phyloP scores from a whole-genome alignment of 2,329 filamentous ascomycete species.

The Zymoseptoria crescenta region DNA sequence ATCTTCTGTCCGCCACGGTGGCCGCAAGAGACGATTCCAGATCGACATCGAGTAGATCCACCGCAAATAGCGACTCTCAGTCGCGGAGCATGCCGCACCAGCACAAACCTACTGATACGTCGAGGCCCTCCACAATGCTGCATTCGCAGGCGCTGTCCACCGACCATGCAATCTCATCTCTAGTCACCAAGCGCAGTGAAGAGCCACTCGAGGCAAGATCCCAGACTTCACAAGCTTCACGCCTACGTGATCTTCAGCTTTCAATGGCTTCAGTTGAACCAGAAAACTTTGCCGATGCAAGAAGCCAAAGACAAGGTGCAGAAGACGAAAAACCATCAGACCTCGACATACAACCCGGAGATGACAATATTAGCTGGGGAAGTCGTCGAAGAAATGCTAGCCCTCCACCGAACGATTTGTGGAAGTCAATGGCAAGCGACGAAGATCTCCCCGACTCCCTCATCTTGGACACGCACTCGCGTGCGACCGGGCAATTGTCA shows the following conservation, averaged over 20 bases:
- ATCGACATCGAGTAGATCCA: slow-evolving; percentile 9
- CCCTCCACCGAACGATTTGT: slow-evolving; percentile 22
- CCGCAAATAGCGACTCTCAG: background rate
- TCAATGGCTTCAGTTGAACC: slow-evolving; percentile 23
- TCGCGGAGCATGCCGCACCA: background rate
- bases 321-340: slow-evolving; percentile 25
- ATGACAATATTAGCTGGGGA: slow-evolving; percentile 32
- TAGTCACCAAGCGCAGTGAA: background rate
- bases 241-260: background rate
- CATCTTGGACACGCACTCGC: slow-evolving; percentile 11
- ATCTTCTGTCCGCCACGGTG: slow-evolving; percentile 18
- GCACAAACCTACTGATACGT: background rate
- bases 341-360: slow-evolving; percentile 29
- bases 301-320: slow-evolving; percentile 15
- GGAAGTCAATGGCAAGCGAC: slow-evolving; percentile 26
- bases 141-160: background rate
- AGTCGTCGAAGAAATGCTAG: slow-evolving; percentile 24
- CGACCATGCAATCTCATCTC: background rate
- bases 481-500: slow-evolving; percentile 10
- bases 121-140: background rate
- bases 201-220: background rate
- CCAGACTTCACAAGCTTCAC: background rate
- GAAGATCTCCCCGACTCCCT: slow-evolving; percentile 26
- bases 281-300: slow-evolving; percentile 37
- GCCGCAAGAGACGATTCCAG: slow-evolving; percentile 14